A percentile compares a stretch with the other conserved stretches of the same genome.
These are phyloP conservation scores for Pelargonium exstipulatum DNA, from an alignment of 441 rosid species.

Conservation along the genomic window DNA sequence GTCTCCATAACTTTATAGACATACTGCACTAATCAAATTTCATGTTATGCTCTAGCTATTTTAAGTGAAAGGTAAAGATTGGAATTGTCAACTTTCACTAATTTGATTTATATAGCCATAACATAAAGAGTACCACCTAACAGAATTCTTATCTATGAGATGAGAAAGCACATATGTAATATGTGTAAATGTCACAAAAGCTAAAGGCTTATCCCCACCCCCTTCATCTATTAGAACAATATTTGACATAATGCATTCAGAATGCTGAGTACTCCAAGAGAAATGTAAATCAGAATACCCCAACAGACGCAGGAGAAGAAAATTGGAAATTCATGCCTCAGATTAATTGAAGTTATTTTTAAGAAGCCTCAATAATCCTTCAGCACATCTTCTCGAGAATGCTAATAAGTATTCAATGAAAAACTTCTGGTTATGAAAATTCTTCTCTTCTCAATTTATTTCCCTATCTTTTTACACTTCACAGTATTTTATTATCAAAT, in stretches of 20 bases:
- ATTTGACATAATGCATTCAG: not conserved
- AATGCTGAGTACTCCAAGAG: not conserved
- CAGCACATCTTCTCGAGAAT: too few relatives aligned
- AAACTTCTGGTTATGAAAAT: too few relatives aligned
- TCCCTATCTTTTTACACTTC: not conserved
- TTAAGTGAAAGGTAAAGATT: too few relatives aligned
- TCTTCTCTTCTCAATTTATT: not conserved
- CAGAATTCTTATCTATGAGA: not conserved
- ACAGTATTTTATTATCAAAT: not conserved
- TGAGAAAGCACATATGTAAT: not conserved
- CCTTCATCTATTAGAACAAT: too few relatives aligned
- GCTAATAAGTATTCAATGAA: too few relatives aligned
- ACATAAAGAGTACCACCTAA: not conserved
- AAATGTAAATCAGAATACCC: too few relatives aligned
- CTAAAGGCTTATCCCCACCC: too few relatives aligned
- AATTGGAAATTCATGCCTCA: not conserved
- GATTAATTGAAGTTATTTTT: not conserved
- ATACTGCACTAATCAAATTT: too few relatives aligned
- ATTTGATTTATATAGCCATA: not conserved
- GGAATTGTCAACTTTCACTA: too few relatives aligned
- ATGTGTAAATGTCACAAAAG: not conserved
- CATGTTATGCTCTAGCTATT: too few relatives aligned
- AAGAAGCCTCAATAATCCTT: not conserved
- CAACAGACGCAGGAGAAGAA: too few relatives aligned
- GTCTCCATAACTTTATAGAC: too few relatives aligned